phyloP scores from a whole-genome alignment of 140 eudicot genomes.

The Bidens hawaiensis region DNA sequence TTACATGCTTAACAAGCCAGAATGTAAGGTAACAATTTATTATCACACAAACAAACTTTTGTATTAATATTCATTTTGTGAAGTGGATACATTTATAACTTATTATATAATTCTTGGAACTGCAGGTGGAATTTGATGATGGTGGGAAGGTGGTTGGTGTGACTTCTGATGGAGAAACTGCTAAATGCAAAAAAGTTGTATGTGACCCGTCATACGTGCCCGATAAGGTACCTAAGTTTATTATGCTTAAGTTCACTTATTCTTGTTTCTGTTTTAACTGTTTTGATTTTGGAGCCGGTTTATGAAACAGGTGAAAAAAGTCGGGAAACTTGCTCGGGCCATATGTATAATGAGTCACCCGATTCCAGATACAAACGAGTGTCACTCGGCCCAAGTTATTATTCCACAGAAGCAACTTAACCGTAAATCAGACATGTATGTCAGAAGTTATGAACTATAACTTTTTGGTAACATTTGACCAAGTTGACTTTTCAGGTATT shows the following conservation, averaged over 20 bases:
- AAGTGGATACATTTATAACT: neutral
- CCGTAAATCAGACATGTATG: slow-evolving; percentile 93
- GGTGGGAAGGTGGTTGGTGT: slow-evolving; percentile 78
- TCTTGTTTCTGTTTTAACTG: neutral
- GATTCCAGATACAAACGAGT: slow-evolving; percentile 82
- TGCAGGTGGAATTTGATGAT: slow-evolving; percentile 76
- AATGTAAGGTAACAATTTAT: slow-evolving; percentile 57
- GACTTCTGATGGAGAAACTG: slow-evolving; percentile 94
- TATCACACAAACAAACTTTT: neutral
- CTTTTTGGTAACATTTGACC: neutral
- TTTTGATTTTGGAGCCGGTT: slow-evolving; percentile 3
- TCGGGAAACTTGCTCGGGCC: slow-evolving; percentile 91
- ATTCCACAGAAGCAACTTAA: slow-evolving; percentile 92
- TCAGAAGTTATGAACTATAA: neutral
- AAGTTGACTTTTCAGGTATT: slow-evolving; percentile 47
- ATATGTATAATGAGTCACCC: slow-evolving; percentile 95
- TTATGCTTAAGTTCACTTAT: too few relatives aligned
- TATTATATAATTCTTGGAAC: neutral
- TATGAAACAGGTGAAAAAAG: slow-evolving; percentile 57
- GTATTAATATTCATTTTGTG: neutral
- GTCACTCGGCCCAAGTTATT: slow-evolving; percentile 90
- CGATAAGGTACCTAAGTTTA: slow-evolving; percentile 71
- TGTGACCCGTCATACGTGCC: slow-evolving; percentile 90
- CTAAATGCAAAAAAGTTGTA: slow-evolving; percentile 94
- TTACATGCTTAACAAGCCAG: slow-evolving; percentile 92